Percentiles rank a stretch among this genome's conserved stretches.
Conservation (phyloP, 768 basidiomycete species). For the Leccinum subgranulosum region DNA sequence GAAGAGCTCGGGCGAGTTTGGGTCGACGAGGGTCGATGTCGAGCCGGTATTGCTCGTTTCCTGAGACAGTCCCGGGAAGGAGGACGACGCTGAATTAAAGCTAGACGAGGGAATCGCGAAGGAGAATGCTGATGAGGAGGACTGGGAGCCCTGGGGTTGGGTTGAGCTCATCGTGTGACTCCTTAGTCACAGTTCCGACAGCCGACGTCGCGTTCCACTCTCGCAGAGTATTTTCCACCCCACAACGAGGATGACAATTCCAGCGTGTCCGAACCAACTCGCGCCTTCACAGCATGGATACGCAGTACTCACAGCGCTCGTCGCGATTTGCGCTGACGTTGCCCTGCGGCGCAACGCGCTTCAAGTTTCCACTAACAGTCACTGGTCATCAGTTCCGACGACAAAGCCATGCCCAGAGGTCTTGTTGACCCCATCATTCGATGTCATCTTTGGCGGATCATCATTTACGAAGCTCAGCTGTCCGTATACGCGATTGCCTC, state of each 20-base stretch:
- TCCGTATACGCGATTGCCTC: no score
- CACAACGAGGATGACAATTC: conserved; percentile 6
- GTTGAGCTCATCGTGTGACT: conserved; percentile 8
- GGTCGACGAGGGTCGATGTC: conserved; percentile 35
- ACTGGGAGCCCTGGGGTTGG: conserved; percentile 17
- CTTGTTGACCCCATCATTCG: conserved; percentile 17
- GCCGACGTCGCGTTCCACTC: conserved; percentile 18
- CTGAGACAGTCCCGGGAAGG: conserved; percentile 27
- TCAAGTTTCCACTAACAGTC: no score
- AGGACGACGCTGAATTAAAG: conserved; percentile 3
- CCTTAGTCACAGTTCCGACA: conserved; percentile 24
- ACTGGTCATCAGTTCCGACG: no score
- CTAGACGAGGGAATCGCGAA: conserved; percentile 18
- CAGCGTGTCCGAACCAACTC: conserved; percentile 31
- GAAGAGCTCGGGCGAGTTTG: conserved; percentile 60
- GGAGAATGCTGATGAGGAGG: conserved; percentile 15
- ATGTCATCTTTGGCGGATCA: conserved; percentile 47
- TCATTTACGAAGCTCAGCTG: conserved; percentile 47
- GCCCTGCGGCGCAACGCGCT: no score
- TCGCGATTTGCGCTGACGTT: no score
- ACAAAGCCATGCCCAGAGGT: conserved; percentile 15
- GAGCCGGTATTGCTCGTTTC: conserved; percentile 14
- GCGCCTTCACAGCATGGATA: no score
- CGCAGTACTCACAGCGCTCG: no score
- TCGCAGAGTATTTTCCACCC: background rate